Conservation (phyloP, 2,329 filamentous ascomycete species). For the Colletotrichum chlorophyti region DNA sequence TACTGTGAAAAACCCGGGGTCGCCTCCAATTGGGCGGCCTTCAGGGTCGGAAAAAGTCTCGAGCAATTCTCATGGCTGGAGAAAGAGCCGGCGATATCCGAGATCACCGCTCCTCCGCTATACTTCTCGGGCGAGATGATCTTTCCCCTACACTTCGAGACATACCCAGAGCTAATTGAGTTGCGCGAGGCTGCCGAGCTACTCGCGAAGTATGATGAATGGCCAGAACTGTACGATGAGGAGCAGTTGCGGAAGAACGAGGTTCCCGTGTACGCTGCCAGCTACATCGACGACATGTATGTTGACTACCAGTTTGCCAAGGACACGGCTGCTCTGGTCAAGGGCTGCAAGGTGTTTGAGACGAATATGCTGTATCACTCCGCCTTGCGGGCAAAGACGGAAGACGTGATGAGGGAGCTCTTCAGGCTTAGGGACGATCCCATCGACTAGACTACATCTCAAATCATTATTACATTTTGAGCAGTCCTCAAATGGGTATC, state of each 20-base stretch:
- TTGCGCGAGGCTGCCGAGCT: conserved; percentile 73
- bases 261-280: conserved; percentile 86
- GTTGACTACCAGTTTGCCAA: conserved; percentile 79
- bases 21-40: conserved; percentile 77
- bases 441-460: conserved; percentile 52
- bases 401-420: conserved; percentile 78
- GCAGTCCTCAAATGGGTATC: conserved; percentile 52
- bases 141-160: conserved; percentile 83
- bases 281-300: conserved; percentile 90
- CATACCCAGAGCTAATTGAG: conserved; percentile 76
- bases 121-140: conserved; percentile 95
- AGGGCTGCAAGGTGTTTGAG: conserved; percentile 79
- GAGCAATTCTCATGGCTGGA: conserved; percentile 60
- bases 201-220: conserved; percentile 72
- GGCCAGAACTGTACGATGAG: conserved; percentile 80
- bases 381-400: conserved; percentile 74
- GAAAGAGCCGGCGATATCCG: conserved; percentile 34
- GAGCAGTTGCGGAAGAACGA: conserved; percentile 76
- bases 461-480: neutral
- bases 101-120: conserved; percentile 56
- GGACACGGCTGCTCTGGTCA: conserved; percentile 77
- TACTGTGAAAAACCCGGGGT: conserved; percentile 75
- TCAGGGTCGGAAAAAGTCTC: conserved; percentile 62
- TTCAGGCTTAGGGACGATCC: conserved; percentile 78
- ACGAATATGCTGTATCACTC: conserved; percentile 91